Evolutionary conservation across 2,329 filamentous ascomycete genomes (phyloP).

Genomic region (Cladosporium austrohemisphaericum): DNA sequence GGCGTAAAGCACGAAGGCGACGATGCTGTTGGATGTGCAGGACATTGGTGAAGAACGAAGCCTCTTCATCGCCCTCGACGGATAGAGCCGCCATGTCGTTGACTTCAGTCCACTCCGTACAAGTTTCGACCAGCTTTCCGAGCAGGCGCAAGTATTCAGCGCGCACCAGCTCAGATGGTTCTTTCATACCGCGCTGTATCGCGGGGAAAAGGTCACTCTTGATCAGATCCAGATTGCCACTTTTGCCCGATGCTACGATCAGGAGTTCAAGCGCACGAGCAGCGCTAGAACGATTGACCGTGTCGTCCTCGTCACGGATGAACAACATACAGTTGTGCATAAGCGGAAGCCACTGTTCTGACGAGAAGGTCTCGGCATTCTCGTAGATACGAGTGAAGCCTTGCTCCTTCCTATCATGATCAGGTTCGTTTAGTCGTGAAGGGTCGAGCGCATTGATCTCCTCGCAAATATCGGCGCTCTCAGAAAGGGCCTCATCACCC

Average conservation of each 20-base stretch:
- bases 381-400: conserved; percentile 73
- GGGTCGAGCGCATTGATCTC: conserved; percentile 76
- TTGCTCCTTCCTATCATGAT: conserved; percentile 76
- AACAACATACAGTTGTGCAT: conserved; percentile 87
- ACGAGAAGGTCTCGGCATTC: conserved; percentile 58
- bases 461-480: conserved; percentile 66
- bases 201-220: conserved; percentile 39
- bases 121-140: conserved; percentile 69
- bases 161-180: conserved; percentile 78
- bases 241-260: conserved; percentile 43
- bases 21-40: conserved; percentile 84
- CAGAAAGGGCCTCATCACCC: conserved; percentile 57
- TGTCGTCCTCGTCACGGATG: conserved; percentile 80
- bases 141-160: conserved; percentile 77
- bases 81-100: conserved; percentile 71
- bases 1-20: conserved; percentile 76
- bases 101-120: conserved; percentile 67
- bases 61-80: conserved; percentile 68
- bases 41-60: conserved; percentile 88
- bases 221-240: conserved; percentile 51
- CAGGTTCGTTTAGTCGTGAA: conserved; percentile 73
- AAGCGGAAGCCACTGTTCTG: conserved; percentile 79
- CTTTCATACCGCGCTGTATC: conserved; percentile 49
- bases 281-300: conserved; percentile 79
- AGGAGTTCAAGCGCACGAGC: conserved; percentile 77